These are phyloP conservation scores for Odonthalia washingtoniensis DNA, from an alignment of 31 red algal species.

Conservation along the genomic window DNA sequence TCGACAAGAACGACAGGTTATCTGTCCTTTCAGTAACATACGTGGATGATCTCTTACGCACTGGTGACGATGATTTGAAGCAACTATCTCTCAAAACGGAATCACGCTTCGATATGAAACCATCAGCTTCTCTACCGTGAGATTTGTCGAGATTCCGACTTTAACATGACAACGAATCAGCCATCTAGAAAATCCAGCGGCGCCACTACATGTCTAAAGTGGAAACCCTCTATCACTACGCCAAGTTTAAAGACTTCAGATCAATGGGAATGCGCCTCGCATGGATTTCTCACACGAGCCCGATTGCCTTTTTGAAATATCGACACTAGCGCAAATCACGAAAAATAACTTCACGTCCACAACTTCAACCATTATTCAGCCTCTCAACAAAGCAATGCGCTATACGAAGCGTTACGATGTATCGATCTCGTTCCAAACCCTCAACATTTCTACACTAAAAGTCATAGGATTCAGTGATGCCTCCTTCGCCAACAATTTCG, in stretches of 20 bases:
- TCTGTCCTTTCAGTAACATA: too few relatives aligned
- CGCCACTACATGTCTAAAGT: too few relatives aligned
- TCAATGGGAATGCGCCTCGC: constrained; percentile 18
- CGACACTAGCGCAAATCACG: constrained; percentile 3
- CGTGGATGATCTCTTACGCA: too few relatives aligned
- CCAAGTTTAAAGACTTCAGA: neutral
- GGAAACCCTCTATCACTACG: neutral
- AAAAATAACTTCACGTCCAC: too few relatives aligned
- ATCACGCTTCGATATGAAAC: neutral
- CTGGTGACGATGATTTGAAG: too few relatives aligned
- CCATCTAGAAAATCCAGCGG: too few relatives aligned
- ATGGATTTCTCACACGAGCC: constrained; percentile 12
- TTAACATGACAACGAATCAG: too few relatives aligned
- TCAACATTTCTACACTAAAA: neutral
- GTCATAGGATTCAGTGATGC: neutral
- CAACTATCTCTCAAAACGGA: too few relatives aligned
- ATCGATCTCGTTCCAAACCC: neutral
- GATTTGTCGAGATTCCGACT: too few relatives aligned
- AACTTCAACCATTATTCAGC: too few relatives aligned
- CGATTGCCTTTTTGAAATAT: constrained; percentile 10
- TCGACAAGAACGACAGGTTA: too few relatives aligned
- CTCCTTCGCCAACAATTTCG: constrained; percentile 19
- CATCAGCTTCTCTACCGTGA: neutral
- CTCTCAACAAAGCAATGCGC: neutral
- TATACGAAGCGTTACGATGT: neutral